These are phyloP conservation scores for Pythium rhizo-oryzae DNA, from an alignment of 352 stramenopile genomes.

Conservation along the genomic window DNA sequence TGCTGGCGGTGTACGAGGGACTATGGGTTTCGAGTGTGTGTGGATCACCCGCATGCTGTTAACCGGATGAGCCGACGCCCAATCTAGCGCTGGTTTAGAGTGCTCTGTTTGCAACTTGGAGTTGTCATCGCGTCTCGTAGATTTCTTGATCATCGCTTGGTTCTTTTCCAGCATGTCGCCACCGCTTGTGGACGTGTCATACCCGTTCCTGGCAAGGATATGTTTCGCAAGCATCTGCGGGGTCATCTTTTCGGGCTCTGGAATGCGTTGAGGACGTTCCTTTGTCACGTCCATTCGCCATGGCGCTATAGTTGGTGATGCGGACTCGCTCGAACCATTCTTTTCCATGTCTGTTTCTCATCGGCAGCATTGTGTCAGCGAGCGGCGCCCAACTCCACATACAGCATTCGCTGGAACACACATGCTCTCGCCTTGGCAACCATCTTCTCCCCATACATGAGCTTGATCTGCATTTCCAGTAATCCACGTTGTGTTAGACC, in stretches of 20 bases:
- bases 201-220: constrained; percentile 68
- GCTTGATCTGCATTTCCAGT: constrained; percentile 47
- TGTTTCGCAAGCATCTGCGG: constrained; percentile 64
- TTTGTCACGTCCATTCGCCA: no score
- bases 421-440: constrained; percentile 65
- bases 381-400: background rate
- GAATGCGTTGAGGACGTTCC: background rate
- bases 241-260: constrained; percentile 40
- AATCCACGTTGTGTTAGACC: no score
- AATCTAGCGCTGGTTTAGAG: background rate
- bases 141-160: no score
- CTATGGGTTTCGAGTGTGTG: background rate
- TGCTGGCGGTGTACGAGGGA: background rate
- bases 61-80: background rate
- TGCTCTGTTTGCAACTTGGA: background rate
- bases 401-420: constrained; percentile 22
- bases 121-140: background rate
- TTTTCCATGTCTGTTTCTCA: constrained; percentile 61
- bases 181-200: constrained; percentile 18
- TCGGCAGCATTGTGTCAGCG: background rate
- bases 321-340: constrained; percentile 12
- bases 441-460: constrained; percentile 72
- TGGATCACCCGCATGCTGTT: background rate
- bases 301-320: background rate
- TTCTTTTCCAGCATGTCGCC: no score